These are phyloP conservation scores for Inga leiocalycina DNA, from an alignment of 306 rosid species.

Conservation along the genomic window DNA sequence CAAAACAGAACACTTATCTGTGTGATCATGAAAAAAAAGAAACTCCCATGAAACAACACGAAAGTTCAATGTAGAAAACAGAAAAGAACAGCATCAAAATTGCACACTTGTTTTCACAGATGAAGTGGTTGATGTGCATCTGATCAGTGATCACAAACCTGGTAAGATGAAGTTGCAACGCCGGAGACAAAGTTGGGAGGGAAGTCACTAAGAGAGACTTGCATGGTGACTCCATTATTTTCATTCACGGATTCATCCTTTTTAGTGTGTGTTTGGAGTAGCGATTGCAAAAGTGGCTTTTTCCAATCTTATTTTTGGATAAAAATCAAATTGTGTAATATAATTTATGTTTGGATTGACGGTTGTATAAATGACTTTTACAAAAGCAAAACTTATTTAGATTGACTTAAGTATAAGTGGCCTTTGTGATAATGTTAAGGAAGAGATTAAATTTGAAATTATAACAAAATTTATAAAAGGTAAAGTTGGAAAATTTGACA, in stretches of 20 bases:
- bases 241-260: constrained; percentile 41
- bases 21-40: background rate
- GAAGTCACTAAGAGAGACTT: constrained; percentile 65
- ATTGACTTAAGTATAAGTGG: too few species aligned
- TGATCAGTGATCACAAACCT: constrained; percentile 44
- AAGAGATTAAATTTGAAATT: too few species aligned
- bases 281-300: too few species aligned
- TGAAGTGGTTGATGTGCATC: background rate
- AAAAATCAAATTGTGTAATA: too few species aligned
- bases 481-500: too few species aligned
- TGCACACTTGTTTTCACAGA: background rate
- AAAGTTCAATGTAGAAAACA: too few species aligned
- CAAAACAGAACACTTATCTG: constrained; percentile 8
- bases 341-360: too few species aligned
- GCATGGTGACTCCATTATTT: constrained; percentile 21
- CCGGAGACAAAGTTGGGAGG: constrained; percentile 84
- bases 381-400: too few species aligned
- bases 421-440: too few species aligned
- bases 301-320: too few species aligned
- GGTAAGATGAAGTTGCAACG: constrained; percentile 88
- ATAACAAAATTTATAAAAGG: too few species aligned
- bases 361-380: too few species aligned
- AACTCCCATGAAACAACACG: background rate
- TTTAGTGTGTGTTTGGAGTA: background rate
- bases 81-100: background rate